Conservation (phyloP, 2,329 filamentous ascomycete genomes). For the Orbilia quercus region DNA sequence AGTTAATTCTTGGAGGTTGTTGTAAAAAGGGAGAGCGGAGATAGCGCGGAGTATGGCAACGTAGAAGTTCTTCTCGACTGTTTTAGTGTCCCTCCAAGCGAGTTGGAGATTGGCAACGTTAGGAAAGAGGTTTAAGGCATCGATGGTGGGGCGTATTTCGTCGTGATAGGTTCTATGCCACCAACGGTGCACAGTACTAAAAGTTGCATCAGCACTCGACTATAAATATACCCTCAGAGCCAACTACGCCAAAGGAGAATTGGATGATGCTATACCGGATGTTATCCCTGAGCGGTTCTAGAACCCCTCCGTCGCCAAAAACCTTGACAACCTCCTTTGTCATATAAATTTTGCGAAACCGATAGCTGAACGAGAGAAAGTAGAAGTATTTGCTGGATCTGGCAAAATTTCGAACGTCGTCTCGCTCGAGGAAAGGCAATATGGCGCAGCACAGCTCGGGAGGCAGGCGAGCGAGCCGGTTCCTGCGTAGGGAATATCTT, state of each 20-base stretch:
- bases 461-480: neutral
- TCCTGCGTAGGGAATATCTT: neutral
- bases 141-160: neutral
- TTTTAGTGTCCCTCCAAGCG: neutral
- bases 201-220: too few relatives aligned
- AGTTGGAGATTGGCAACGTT: neutral
- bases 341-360: neutral
- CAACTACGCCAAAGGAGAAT: neutral
- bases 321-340: neutral
- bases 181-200: too few relatives aligned
- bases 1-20: neutral
- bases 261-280: conserved; percentile 11
- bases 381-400: conserved; percentile 12
- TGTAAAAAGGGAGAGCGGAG: neutral
- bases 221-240: too few relatives aligned
- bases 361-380: neutral
- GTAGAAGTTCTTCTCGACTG: conserved; percentile 9
- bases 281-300: neutral
- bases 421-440: neutral
- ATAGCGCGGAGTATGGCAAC: neutral
- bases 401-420: neutral
- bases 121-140: neutral
- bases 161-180: too few relatives aligned
- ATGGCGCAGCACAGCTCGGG: conserved; percentile 11
- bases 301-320: neutral